Evolutionary conservation across 2,329 filamentous ascomycete species (phyloP), one percentile per base, ranked within the genome.

Genomic region (Orbilia ellipsospora): DNA sequence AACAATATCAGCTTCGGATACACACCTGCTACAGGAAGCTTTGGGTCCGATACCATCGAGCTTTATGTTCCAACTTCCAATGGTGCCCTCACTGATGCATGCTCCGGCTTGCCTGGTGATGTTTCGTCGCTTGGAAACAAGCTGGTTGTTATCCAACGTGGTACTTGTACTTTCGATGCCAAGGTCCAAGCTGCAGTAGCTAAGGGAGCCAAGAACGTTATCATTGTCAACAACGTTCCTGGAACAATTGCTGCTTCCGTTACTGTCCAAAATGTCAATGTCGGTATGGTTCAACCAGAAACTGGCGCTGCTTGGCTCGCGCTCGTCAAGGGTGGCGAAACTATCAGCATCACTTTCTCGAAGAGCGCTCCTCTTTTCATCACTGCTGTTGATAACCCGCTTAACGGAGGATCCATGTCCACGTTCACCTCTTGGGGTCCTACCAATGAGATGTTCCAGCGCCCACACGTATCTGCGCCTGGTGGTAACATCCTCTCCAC

Each of bases 111-210:
- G 45, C 86, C 87, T 1, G 83, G 82, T 13, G 82, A 83, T 73
- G 88, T 86, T 0, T 87, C 88, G 0, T 86, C 90, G 77, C 83
- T 91, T 15, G 85, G 85, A 52, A 83, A 83, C 23, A 83, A 86
- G 59, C 85, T 91, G 44, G 88, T 89, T 2, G 84, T 90, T 7
- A 83, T 90, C 45, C 86, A 87, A 55, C 85, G 88, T 23, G 88
- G 88, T 57, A 85, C 82, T 7, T 90, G 88, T 80, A 84, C 84
- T 0, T 89, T 89, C 72, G 82, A 83, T 1, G 78, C 83, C 12
- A 90, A 90, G 82, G 85, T 84, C 1, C 79, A 82, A 48, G 87
- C 88, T 70, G 86, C 86, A 3, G 85, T 82, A 1, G 84, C 83
- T 5, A 84, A 84, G 57, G 89, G 89, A 10, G 89, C 87, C 59